Evolutionary conservation across 805 yeast species (phyloP).

Genomic region (Priceomyces haplophilus): DNA sequence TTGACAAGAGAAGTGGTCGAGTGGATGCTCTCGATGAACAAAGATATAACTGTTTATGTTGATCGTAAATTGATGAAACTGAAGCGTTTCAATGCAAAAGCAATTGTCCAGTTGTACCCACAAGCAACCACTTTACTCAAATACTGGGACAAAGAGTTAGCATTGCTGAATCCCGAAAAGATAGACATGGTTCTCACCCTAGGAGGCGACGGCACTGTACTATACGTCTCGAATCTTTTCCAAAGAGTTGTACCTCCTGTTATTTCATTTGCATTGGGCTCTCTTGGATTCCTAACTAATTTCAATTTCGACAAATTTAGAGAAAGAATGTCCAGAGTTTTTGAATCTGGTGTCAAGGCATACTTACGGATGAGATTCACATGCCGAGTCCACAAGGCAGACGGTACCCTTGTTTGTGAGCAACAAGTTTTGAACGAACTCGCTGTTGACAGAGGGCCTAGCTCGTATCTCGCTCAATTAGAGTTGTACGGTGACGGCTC

Average conservation of each 20-base stretch:
- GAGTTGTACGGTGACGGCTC: constrained; percentile 88
- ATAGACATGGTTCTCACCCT: constrained; percentile 44
- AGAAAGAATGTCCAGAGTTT: constrained; percentile 51
- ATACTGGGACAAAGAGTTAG: constrained; percentile 68
- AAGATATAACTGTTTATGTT: constrained; percentile 57
- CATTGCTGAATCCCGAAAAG: constrained; percentile 39
- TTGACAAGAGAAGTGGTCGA: constrained; percentile 76
- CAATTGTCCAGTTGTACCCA: constrained; percentile 48
- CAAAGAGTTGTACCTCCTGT: constrained; percentile 49
- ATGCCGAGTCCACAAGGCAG: constrained; percentile 59
- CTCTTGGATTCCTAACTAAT: constrained; percentile 57
- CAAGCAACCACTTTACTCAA: constrained; percentile 45
- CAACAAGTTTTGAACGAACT: constrained; percentile 86
- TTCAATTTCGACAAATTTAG: constrained; percentile 75
- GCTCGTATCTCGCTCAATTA: constrained; percentile 85
- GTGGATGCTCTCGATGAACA: constrained; percentile 55
- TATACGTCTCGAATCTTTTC: constrained; percentile 41
- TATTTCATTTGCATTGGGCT: constrained; percentile 43
- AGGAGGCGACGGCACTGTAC: constrained; percentile 48
- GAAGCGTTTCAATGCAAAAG: constrained; percentile 58
- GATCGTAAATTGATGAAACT: constrained; percentile 65
- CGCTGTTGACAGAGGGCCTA: constrained; percentile 91
- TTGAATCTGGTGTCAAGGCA: constrained; percentile 67
- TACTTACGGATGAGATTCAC: constrained; percentile 85
- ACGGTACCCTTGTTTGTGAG: constrained; percentile 55